A percentile compares a stretch with the other conserved stretches of the same genome.
Evolutionary conservation across 169 alveolate species (phyloP).

Genomic region (Fabrea salina): DNA sequence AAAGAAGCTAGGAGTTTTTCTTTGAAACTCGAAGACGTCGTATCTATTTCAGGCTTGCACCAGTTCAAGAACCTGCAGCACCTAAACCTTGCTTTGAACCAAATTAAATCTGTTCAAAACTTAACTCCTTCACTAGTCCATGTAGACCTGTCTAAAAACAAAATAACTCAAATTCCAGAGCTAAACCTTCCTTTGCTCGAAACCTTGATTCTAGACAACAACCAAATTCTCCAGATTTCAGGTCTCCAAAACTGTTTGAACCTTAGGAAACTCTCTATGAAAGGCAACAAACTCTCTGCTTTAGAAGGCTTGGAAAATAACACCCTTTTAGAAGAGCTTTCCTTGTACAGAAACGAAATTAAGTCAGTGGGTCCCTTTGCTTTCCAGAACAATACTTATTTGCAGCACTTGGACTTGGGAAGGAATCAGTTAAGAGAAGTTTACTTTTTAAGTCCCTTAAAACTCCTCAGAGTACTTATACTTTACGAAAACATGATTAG

Average conservation of each 20-base stretch:
- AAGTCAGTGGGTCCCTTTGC: not conserved
- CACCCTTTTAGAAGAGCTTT: not conserved
- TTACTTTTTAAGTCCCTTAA: not conserved
- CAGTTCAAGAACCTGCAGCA: not conserved
- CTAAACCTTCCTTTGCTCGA: conserved; percentile 2
- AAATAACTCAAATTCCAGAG: not conserved
- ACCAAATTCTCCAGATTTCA: not conserved
- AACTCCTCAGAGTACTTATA: not conserved
- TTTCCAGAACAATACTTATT: not conserved
- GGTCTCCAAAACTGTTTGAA: conserved; percentile 8
- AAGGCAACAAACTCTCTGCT: not conserved
- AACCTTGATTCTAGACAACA: not conserved
- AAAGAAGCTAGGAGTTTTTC: not conserved
- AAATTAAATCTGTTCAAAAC: not conserved
- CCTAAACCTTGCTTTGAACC: not conserved
- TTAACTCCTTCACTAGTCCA: not conserved
- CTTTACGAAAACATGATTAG: not conserved
- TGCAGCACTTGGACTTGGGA: not conserved
- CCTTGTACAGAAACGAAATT: not conserved
- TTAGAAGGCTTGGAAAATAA: conserved; percentile 1
- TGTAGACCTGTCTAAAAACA: conserved; percentile 4
- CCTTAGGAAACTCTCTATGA: not conserved
- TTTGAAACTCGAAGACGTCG: not conserved
- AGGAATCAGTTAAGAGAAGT: not conserved
- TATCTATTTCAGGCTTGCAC: conserved; percentile 1